Conservation (phyloP, 805 yeast genomes). For the Wickerhamomyces rabaulensis region DNA sequence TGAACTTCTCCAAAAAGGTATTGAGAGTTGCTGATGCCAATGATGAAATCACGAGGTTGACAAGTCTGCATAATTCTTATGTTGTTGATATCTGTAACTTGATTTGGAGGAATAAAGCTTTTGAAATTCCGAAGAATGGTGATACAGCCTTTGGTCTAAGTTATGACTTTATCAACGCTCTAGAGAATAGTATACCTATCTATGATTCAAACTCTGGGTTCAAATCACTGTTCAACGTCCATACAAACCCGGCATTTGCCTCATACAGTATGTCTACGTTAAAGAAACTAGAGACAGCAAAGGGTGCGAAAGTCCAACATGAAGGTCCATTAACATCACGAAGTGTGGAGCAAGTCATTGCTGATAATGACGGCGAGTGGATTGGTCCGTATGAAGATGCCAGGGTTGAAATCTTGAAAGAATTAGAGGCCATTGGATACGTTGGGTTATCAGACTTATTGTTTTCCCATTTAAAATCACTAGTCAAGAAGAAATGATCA, state of each 20-base stretch:
- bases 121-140: conserved; percentile 29
- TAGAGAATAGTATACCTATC: conserved; percentile 19
- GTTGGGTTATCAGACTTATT: conserved; percentile 44
- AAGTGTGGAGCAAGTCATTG: conserved; percentile 30
- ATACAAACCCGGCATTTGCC: conserved; percentile 48
- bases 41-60: conserved; percentile 22
- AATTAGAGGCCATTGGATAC: conserved; percentile 39
- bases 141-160: conserved; percentile 28
- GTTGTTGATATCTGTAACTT: conserved; percentile 53
- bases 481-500: conserved; percentile 26
- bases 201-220: conserved; percentile 20
- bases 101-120: conserved; percentile 52
- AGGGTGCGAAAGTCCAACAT: conserved; percentile 32
- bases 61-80: conserved; percentile 39
- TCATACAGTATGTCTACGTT: conserved; percentile 38
- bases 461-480: conserved; percentile 48
- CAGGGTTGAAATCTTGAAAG: conserved; percentile 37
- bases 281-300: conserved; percentile 41
- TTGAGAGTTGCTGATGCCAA: conserved; percentile 10
- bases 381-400: conserved; percentile 40
- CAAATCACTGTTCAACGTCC: conserved; percentile 30
- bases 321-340: conserved; percentile 49
- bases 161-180: conserved; percentile 23
- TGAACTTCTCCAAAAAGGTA: conserved; percentile 30
- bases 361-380: conserved; percentile 28